Conservation (phyloP, 2,329 filamentous ascomycete genomes). For the Xylaria polymorpha region DNA sequence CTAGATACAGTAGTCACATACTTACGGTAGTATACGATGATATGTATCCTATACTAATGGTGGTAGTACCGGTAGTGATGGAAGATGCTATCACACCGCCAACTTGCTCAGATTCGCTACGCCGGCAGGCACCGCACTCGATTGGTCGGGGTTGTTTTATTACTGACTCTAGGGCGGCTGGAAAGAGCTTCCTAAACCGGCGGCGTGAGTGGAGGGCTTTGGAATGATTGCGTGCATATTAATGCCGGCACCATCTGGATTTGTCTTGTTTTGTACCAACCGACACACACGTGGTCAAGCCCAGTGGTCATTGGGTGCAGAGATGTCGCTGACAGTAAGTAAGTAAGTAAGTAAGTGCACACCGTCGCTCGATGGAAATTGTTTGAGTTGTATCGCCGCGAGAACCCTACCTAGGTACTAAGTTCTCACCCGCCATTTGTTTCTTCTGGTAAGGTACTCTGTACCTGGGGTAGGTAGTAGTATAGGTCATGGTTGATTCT, state of each 20-base stretch:
- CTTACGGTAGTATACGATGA: not conserved
- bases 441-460: not conserved
- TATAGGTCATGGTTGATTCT: constrained; percentile 22
- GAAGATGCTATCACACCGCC: constrained; percentile 36
- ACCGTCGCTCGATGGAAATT: not conserved
- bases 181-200: constrained; percentile 36
- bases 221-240: constrained; percentile 39
- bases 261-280: constrained; percentile 19
- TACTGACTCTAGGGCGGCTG: constrained; percentile 30
- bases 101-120: constrained; percentile 24
- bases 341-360: not conserved
- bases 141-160: constrained; percentile 34
- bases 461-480: no score
- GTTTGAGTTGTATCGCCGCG: not conserved
- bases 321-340: no score
- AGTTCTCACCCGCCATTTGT: not conserved
- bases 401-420: no score
- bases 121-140: constrained; percentile 17
- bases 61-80: not conserved
- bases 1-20: not conserved
- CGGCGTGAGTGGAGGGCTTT: constrained; percentile 15
- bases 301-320: constrained; percentile 18
- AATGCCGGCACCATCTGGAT: constrained; percentile 31
- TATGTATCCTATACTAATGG: not conserved
- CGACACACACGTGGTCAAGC: constrained; percentile 30